These are phyloP conservation scores for Talaromyces marneffei DNA, from an alignment of 2,329 filamentous ascomycete genomes.

Conservation along the genomic window DNA sequence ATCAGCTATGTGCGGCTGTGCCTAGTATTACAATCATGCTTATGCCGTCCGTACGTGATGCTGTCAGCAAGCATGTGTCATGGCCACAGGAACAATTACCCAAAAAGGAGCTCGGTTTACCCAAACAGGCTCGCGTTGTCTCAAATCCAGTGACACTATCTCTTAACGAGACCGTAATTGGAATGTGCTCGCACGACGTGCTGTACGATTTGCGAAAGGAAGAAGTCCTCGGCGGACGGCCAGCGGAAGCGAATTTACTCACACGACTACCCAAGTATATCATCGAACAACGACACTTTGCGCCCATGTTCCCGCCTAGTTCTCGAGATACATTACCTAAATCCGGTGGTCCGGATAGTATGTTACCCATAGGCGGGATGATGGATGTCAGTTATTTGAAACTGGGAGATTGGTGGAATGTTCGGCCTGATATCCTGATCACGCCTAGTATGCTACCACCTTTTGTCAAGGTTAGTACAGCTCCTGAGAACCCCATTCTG, in stretches of 20 bases:
- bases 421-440: conserved; percentile 77
- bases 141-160: conserved; percentile 87
- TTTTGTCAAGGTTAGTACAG: conserved; percentile 69
- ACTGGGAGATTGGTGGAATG: conserved; percentile 83
- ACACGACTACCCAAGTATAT: conserved; percentile 69
- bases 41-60: conserved; percentile 75
- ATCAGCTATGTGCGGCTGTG: conserved; percentile 62
- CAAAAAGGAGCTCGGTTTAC: conserved; percentile 67
- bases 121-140: conserved; percentile 68
- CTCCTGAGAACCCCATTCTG: background rate
- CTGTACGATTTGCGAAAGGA: conserved; percentile 75
- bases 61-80: conserved; percentile 73
- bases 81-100: conserved; percentile 75
- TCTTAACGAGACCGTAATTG: conserved; percentile 79
- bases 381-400: conserved; percentile 80
- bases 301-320: conserved; percentile 78
- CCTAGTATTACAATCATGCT: conserved; percentile 78
- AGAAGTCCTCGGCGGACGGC: conserved; percentile 57
- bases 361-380: conserved; percentile 64
- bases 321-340: conserved; percentile 62
- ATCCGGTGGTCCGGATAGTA: conserved; percentile 52
- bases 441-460: conserved; percentile 76
- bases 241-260: conserved; percentile 56
- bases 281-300: conserved; percentile 85
- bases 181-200: conserved; percentile 75